Conservation (phyloP, 768 basidiomycete genomes). For the Cantharellus cinnabarinus region DNA sequence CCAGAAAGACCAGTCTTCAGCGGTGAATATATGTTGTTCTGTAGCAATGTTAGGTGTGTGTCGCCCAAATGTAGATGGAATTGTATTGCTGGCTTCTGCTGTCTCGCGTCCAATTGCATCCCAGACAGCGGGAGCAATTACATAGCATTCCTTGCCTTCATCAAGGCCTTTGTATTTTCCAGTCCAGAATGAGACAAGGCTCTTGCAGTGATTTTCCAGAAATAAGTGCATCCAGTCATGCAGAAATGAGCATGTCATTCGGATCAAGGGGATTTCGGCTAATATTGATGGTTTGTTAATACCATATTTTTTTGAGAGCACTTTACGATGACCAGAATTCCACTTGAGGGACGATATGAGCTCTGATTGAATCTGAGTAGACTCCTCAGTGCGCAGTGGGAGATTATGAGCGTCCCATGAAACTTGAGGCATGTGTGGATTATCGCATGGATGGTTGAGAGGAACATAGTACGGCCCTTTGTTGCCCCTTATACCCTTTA, state of each 20-base stretch:
- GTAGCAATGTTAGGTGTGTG: neutral
- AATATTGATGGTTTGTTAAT: conserved; percentile 19
- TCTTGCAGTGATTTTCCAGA: conserved; percentile 24
- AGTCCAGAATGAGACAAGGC: conserved; percentile 22
- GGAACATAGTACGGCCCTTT: neutral
- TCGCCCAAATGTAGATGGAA: conserved; percentile 20
- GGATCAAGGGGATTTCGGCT: conserved; percentile 14
- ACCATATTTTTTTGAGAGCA: conserved; percentile 16
- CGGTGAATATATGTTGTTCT: conserved; percentile 6
- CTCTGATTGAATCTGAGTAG: conserved; percentile 14
- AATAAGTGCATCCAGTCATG: conserved; percentile 32
- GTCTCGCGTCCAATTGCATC: conserved; percentile 21
- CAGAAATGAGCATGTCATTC: conserved; percentile 22
- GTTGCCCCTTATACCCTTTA: conserved; percentile 11
- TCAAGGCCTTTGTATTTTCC: conserved; percentile 24
- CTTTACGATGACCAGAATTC: conserved; percentile 8
- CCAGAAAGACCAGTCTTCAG: conserved; percentile 21
- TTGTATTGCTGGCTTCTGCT: conserved; percentile 15
- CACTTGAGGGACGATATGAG: conserved; percentile 13
- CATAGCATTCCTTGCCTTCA: conserved; percentile 13
- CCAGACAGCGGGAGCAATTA: conserved; percentile 18
- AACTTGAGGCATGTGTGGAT: conserved; percentile 12
- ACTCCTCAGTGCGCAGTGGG: conserved; percentile 17
- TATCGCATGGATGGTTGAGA: neutral
- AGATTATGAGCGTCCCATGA: conserved; percentile 10